phyloP scores from a whole-genome alignment of 768 basidiomycete species.

The Guyanaporus albipodus region DNA sequence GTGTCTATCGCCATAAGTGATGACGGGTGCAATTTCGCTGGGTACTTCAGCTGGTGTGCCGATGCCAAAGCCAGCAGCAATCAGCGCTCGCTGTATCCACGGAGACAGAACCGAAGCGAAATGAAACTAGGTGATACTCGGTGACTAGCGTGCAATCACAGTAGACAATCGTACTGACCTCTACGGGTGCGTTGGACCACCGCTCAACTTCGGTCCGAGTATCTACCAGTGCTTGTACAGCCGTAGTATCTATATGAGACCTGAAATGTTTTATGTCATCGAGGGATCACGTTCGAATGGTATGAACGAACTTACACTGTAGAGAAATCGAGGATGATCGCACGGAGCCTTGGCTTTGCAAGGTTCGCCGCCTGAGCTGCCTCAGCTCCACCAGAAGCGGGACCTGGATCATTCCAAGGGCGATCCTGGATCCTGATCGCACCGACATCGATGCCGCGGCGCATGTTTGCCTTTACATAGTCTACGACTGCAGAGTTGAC shows the following conservation, averaged over 20 bases:
- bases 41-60: constrained; percentile 45
- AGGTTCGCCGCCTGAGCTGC: constrained; percentile 50
- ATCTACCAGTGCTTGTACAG: constrained; percentile 88
- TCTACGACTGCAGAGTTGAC: constrained; percentile 73
- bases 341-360: constrained; percentile 65
- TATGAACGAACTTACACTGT: constrained; percentile 48
- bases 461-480: constrained; percentile 73
- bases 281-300: neutral
- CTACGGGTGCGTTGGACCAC: constrained; percentile 74
- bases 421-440: constrained; percentile 65
- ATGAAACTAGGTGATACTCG: constrained; percentile 64
- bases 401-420: constrained; percentile 94
- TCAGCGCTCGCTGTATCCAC: constrained; percentile 86
- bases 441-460: constrained; percentile 70
- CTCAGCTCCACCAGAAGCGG: constrained; percentile 42
- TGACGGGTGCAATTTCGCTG: constrained; percentile 72
- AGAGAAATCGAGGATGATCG: constrained; percentile 90
- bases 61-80: constrained; percentile 88
- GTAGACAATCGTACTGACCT: constrained; percentile 39
- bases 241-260: constrained; percentile 88
- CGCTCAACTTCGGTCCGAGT: constrained; percentile 82
- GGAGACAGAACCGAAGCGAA: constrained; percentile 90
- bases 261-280: constrained; percentile 34
- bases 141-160: neutral
- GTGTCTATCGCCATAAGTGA: constrained; percentile 53